phyloP scores from a whole-genome alignment of 805 yeast species.

The Zygosaccharomyces bailii region DNA sequence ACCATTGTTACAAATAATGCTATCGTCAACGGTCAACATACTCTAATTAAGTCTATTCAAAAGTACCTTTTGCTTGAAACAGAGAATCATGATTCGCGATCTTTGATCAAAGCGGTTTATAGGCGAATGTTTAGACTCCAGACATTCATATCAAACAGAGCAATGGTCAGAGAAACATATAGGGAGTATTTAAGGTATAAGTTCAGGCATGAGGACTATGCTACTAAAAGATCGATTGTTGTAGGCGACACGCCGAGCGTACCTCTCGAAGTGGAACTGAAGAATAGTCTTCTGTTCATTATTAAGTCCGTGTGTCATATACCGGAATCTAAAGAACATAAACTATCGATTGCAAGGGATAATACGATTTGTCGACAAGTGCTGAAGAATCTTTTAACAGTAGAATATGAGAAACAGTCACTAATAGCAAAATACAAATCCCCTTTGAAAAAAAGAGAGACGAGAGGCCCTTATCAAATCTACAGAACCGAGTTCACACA shows the following conservation, averaged over 20 bases:
- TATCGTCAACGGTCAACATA: constrained; percentile 16
- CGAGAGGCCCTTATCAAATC: constrained; percentile 7
- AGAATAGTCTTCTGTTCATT: constrained; percentile 27
- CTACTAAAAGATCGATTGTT: constrained; percentile 20
- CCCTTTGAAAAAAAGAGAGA: not conserved
- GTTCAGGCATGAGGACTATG: constrained; percentile 29
- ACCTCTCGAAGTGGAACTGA: constrained; percentile 9
- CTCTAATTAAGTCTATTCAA: constrained; percentile 17
- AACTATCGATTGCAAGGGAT: constrained; percentile 15
- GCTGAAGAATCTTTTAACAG: constrained; percentile 29
- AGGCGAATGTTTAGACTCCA: constrained; percentile 29
- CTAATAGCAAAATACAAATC: constrained; percentile 10
- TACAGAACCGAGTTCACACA: constrained; percentile 20
- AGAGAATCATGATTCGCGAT: constrained; percentile 1
- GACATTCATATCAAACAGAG: constrained; percentile 29
- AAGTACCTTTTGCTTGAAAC: constrained; percentile 17
- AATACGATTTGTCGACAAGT: constrained; percentile 24
- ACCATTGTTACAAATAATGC: constrained; percentile 23
- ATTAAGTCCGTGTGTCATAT: constrained; percentile 21
- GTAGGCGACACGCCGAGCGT: constrained; percentile 11
- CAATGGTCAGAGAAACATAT: constrained; percentile 28
- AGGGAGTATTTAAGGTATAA: constrained; percentile 30
- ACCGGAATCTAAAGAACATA: constrained; percentile 10
- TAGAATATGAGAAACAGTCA: constrained; percentile 27
- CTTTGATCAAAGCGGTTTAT: constrained; percentile 17